A percentile compares a stretch with the other conserved stretches of the same genome.
These are phyloP conservation scores for Trichophyton verrucosum DNA, from an alignment of 2,329 filamentous ascomycete species.

Conservation along the genomic window DNA sequence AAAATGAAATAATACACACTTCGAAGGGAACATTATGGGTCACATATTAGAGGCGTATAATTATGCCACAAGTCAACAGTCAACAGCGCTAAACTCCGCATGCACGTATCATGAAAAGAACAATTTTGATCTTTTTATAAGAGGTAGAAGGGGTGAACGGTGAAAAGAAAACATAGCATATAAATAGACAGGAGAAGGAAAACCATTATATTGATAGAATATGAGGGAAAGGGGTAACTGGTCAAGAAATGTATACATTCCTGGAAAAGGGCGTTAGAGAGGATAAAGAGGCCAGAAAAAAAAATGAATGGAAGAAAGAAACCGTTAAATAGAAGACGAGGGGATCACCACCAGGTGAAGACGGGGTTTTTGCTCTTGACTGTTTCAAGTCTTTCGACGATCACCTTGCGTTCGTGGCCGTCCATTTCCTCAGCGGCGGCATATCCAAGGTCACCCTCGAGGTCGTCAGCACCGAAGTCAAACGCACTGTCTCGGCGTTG, in stretches of 20 bases:
- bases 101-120: slow-evolving; percentile 2
- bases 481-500: slow-evolving; percentile 28
- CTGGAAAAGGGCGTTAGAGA: not conserved
- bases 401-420: slow-evolving; percentile 80
- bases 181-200: not conserved
- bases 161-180: slow-evolving; percentile 1
- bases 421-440: slow-evolving; percentile 90
- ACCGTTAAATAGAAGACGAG: slow-evolving; percentile 5
- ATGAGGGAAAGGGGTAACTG: not conserved
- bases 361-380: slow-evolving; percentile 93
- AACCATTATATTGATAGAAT: not conserved
- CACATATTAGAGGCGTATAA: not conserved
- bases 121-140: slow-evolving; percentile 1
- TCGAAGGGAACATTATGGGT: slow-evolving; percentile 2
- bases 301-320: slow-evolving; percentile 1
- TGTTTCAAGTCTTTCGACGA: slow-evolving; percentile 88
- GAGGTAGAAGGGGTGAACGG: slow-evolving; percentile 11
- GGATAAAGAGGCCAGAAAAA: not conserved
- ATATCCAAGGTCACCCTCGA: slow-evolving; percentile 88
- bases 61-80: not conserved
- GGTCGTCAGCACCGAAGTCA: slow-evolving; percentile 56
- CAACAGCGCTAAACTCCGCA: slow-evolving; percentile 4
- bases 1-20: slow-evolving; percentile 1
- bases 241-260: not conserved
- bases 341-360: slow-evolving; percentile 80